A percentile compares a stretch with the other conserved stretches of the same genome.
Conservation (phyloP, 2,329 filamentous ascomycete species). For the Xenoacremonium recifei region DNA sequence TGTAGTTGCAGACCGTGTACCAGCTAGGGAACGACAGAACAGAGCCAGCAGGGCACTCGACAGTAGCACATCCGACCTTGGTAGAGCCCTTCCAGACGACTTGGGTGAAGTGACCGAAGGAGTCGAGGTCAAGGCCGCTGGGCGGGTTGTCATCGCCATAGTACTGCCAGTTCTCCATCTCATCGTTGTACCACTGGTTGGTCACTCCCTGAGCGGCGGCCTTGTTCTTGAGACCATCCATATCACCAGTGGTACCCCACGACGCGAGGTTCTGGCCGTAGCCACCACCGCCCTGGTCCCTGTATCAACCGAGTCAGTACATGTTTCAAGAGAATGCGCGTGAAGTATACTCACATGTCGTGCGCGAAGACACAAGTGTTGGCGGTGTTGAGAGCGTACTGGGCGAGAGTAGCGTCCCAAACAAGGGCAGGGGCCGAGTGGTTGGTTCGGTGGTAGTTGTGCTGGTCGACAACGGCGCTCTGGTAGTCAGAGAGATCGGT, state of each 20-base stretch:
- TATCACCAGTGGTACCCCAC: conserved; percentile 42
- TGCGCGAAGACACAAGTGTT: conserved; percentile 70
- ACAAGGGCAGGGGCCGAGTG: conserved; percentile 65
- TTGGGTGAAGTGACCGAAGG: conserved; percentile 58
- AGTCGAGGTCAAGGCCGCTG: conserved; percentile 59
- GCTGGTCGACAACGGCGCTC: conserved; percentile 60
- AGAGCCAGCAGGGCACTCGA: conserved; percentile 59
- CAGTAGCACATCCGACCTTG: conserved; percentile 59
- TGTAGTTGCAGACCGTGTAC: conserved; percentile 90
- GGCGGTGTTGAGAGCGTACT: conserved; percentile 64
- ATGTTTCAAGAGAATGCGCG: background rate
- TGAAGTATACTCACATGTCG: conserved; percentile 60
- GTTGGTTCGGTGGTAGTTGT: conserved; percentile 85
- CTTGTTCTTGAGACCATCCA: conserved; percentile 39
- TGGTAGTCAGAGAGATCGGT: conserved; percentile 27
- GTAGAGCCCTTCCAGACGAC: conserved; percentile 40
- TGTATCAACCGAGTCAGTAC: conserved; percentile 40
- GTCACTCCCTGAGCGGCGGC: conserved; percentile 69
- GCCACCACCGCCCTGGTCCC: conserved; percentile 55
- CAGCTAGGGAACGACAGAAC: conserved; percentile 53
- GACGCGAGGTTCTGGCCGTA: conserved; percentile 95
- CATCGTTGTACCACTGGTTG: conserved; percentile 86
- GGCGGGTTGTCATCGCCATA: conserved; percentile 61
- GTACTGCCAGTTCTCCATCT: conserved; percentile 57
- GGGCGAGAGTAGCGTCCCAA: conserved; percentile 65